These are phyloP conservation scores for Salix exigua DNA, from an alignment of 345 rosid genomes.

Conservation along the genomic window DNA sequence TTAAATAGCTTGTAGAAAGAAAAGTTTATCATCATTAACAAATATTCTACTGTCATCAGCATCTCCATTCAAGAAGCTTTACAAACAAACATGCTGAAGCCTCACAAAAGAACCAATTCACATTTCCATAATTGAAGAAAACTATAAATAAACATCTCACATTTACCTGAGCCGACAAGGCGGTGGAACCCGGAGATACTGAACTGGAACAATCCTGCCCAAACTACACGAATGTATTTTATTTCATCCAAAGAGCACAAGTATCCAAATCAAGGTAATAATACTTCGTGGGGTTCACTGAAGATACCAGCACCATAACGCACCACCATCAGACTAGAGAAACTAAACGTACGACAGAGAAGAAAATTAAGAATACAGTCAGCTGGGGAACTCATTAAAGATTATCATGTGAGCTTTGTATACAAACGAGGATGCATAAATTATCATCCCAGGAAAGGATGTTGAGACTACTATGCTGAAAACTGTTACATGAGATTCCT, in stretches of 20 bases:
- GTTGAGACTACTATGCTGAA: neutral
- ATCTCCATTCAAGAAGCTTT: neutral
- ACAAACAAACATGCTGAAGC: neutral
- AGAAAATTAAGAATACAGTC: neutral
- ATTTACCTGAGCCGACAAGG: neutral
- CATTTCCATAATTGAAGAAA: neutral
- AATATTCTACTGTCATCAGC: neutral
- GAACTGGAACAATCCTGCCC: neutral
- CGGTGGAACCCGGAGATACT: neutral
- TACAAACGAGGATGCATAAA: neutral
- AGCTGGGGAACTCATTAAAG: neutral
- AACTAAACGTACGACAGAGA: neutral
- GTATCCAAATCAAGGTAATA: neutral
- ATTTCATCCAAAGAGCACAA: neutral
- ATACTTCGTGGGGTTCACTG: neutral
- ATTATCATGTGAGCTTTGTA: neutral
- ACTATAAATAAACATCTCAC: neutral
- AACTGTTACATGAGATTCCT: neutral
- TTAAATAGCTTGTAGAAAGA: neutral
- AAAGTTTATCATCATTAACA: neutral
- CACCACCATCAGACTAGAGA: neutral
- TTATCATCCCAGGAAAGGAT: neutral
- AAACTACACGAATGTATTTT: neutral
- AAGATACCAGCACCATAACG: neutral
- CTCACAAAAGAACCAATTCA: neutral